Evolutionary conservation across 1,284 basidiomycete genomes (phyloP).

Genomic region (Irpex sp.): DNA sequence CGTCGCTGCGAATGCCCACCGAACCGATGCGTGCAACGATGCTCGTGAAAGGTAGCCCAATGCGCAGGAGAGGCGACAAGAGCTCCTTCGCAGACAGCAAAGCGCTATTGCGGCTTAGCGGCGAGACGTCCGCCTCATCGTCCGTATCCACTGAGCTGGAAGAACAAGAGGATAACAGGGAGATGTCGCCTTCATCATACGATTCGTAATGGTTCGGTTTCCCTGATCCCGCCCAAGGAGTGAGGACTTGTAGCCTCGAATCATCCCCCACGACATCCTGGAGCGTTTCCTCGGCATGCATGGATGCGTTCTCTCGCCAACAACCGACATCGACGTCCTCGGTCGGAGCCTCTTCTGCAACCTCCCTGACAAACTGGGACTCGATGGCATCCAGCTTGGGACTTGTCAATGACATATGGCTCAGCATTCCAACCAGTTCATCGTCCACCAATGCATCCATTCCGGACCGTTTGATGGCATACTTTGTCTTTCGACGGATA

Average conservation of each 20-base stretch:
- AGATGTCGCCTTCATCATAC: neutral
- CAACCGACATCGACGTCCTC: neutral
- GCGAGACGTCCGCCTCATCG: neutral
- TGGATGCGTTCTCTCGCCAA: neutral
- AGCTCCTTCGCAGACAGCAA: too few relatives aligned
- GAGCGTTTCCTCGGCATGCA: neutral
- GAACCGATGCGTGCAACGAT: neutral
- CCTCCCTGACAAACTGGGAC: neutral
- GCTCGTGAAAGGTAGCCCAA: neutral
- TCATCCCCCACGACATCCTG: too few relatives aligned
- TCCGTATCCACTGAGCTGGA: neutral
- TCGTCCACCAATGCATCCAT: neutral
- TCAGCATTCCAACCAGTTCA: neutral
- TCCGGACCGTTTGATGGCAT: neutral
- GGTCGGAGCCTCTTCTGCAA: neutral
- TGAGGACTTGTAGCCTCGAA: too few relatives aligned
- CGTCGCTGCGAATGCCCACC: neutral
- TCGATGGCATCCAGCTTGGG: neutral
- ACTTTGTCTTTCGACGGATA: too few relatives aligned
- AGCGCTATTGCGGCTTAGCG: too few relatives aligned
- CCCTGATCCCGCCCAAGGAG: too few relatives aligned
- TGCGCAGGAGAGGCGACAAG: neutral
- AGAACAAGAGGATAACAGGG: neutral
- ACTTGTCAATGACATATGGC: neutral
- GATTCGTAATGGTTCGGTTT: neutral